Conservation (phyloP, 495 filamentous ascomycete genomes). For the Neurospora sp. region DNA sequence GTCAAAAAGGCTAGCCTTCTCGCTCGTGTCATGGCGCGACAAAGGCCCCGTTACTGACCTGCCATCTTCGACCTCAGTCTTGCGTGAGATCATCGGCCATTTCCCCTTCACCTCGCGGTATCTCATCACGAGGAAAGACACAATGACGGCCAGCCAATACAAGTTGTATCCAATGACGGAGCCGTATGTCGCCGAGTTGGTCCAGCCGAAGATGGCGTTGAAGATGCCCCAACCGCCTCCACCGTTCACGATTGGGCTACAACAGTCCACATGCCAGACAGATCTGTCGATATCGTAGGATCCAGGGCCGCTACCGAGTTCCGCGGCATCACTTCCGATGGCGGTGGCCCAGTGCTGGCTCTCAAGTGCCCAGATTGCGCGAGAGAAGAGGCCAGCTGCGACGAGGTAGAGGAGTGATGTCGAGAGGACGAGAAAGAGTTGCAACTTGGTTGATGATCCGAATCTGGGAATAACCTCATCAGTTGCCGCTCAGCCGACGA, state of each 20-base stretch:
- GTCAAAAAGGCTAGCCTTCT: background rate
- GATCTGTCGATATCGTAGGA: constrained; percentile 78
- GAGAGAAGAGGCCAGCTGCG: constrained; percentile 75
- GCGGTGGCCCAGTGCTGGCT: constrained; percentile 52
- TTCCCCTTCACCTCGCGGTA: constrained; percentile 59
- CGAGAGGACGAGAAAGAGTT: constrained; percentile 69
- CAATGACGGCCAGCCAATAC: constrained; percentile 68
- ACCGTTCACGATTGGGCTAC: constrained; percentile 58
- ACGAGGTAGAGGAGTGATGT: constrained; percentile 82
- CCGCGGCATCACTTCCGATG: constrained; percentile 63
- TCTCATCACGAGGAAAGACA: constrained; percentile 49
- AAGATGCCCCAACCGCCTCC: constrained; percentile 87
- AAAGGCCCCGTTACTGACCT: background rate
- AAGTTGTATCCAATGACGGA: constrained; percentile 80
- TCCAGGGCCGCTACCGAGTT: constrained; percentile 67
- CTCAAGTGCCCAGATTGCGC: constrained; percentile 64
- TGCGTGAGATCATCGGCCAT: constrained; percentile 48
- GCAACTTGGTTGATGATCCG: constrained; percentile 50
- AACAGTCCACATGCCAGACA: constrained; percentile 93
- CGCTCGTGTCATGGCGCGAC: background rate
- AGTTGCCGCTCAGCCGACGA: background rate
- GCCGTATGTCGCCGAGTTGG: constrained; percentile 78
- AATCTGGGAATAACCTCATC: constrained; percentile 23
- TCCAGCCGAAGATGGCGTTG: constrained; percentile 76
- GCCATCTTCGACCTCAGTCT: constrained; percentile 2